phyloP scores from a whole-genome alignment of 2,329 filamentous ascomycete species.

The Cyphellophora attinorum region DNA sequence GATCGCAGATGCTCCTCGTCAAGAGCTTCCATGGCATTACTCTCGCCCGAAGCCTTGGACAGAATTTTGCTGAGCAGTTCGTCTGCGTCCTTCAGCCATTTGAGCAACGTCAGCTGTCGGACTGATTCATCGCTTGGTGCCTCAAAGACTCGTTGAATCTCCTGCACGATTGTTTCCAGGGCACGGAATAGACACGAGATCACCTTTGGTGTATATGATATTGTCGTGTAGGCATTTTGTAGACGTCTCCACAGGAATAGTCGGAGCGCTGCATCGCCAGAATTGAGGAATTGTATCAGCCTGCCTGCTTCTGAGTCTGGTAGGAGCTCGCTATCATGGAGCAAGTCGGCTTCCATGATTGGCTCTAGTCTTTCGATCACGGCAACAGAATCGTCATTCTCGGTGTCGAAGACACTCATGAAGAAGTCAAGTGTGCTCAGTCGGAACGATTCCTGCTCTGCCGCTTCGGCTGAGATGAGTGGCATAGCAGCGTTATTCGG shows the following conservation, averaged over 20 bases:
- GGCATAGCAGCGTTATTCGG: conserved; percentile 84
- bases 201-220: conserved; percentile 78
- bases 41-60: conserved; percentile 58
- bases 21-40: conserved; percentile 68
- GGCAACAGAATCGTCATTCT: conserved; percentile 67
- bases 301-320: conserved; percentile 41
- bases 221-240: conserved; percentile 77
- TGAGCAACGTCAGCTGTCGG: conserved; percentile 62
- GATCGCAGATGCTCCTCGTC: conserved; percentile 68
- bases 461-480: conserved; percentile 70
- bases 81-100: conserved; percentile 69
- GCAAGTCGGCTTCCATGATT: conserved; percentile 59
- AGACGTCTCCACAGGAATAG: conserved; percentile 84
- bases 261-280: conserved; percentile 71
- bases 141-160: conserved; percentile 54
- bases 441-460: conserved; percentile 84
- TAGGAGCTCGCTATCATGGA: not conserved
- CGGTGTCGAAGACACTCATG: conserved; percentile 74
- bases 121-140: conserved; percentile 42
- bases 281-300: conserved; percentile 74
- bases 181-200: conserved; percentile 79
- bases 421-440: conserved; percentile 97
- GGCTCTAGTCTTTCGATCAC: conserved; percentile 91
- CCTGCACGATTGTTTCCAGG: conserved; percentile 70
- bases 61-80: conserved; percentile 64